Evolutionary conservation across 768 basidiomycete genomes (phyloP).

Genomic region (Neoboletus brunneissimus): DNA sequence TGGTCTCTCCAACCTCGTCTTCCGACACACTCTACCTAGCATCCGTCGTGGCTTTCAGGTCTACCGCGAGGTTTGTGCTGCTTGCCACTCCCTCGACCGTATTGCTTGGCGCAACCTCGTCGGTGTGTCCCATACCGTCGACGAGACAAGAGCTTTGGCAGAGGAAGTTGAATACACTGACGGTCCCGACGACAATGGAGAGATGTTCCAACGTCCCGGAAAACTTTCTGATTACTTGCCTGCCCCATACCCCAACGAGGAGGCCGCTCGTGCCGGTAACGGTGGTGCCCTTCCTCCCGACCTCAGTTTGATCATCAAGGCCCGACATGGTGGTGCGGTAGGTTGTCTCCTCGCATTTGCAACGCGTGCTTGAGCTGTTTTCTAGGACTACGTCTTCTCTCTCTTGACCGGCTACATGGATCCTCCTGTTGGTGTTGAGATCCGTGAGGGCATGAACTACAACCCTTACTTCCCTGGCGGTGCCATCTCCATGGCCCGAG

Average conservation of each 20-base stretch:
- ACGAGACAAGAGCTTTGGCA: slow-evolving; percentile 87
- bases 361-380: slow-evolving; percentile 3
- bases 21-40: slow-evolving; percentile 40
- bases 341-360: slow-evolving; percentile 33
- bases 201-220: slow-evolving; percentile 99
- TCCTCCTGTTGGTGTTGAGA: slow-evolving; percentile 90
- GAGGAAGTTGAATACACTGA: slow-evolving; percentile 97
- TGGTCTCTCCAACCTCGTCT: slow-evolving; percentile 3
- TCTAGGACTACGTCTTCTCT: slow-evolving; percentile 93
- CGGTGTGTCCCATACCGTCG: slow-evolving; percentile 93
- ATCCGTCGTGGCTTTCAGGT: slow-evolving; percentile 96
- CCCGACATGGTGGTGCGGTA: slow-evolving; percentile 94
- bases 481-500: slow-evolving; percentile 97
- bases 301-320: slow-evolving; percentile 95
- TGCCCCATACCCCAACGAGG: slow-evolving; percentile 92
- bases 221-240: slow-evolving; percentile 99
- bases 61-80: slow-evolving; percentile 98
- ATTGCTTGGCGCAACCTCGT: slow-evolving; percentile 99
- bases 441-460: slow-evolving; percentile 98
- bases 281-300: slow-evolving; percentile 96
- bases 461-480: slow-evolving; percentile 99
- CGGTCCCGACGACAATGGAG: slow-evolving; percentile 90
- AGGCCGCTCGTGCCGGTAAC: slow-evolving; percentile 93
- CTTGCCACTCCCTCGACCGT: slow-evolving; percentile 98
- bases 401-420: slow-evolving; percentile 97